Conservation (phyloP, 1,284 basidiomycete species). For the Ceratobasidium sp. region DNA sequence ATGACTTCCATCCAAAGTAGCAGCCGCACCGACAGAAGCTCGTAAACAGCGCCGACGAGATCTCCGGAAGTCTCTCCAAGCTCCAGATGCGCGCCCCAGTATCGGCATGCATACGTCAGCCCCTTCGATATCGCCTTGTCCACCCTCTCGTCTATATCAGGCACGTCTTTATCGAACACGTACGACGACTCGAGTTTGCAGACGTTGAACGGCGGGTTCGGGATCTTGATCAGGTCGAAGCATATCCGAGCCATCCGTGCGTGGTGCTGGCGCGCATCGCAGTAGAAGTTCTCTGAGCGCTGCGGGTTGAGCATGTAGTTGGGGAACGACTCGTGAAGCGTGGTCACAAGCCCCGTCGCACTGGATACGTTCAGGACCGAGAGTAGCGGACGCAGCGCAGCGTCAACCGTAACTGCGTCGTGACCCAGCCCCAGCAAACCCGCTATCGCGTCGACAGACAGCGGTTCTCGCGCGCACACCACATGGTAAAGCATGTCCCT, state of each 20-base stretch:
- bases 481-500: neutral
- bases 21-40: neutral
- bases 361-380: conserved; percentile 1
- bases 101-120: neutral
- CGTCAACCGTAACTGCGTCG: neutral
- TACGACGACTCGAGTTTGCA: neutral
- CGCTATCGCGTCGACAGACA: neutral
- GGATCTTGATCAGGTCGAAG: neutral
- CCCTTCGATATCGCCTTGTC: neutral
- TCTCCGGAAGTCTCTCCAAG: neutral
- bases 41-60: neutral
- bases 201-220: neutral
- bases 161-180: neutral
- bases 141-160: neutral
- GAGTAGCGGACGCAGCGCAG: neutral
- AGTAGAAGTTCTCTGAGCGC: neutral
- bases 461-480: conserved; percentile 13
- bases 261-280: neutral
- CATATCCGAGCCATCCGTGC: neutral
- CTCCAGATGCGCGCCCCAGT: neutral
- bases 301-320: neutral
- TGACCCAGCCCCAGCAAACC: neutral
- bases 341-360: neutral
- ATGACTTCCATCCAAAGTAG: conserved; percentile 13
- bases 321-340: conserved; percentile 6